These are phyloP conservation scores for Mantamonas sphyraenae DNA, from an alignment of 78 protist genomes.

Conservation along the genomic window DNA sequence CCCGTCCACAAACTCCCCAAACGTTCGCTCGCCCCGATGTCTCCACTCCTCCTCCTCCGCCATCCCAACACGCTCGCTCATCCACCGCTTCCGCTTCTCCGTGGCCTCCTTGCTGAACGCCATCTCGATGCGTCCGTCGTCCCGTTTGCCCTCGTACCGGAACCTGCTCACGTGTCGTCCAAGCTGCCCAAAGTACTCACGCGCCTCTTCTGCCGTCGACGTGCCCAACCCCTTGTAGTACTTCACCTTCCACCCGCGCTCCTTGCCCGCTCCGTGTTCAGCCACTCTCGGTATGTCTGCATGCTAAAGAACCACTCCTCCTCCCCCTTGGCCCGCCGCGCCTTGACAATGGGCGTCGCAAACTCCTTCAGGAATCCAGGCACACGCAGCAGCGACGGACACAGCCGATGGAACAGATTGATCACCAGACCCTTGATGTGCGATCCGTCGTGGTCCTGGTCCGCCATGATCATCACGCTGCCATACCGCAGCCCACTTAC, in stretches of 20 bases:
- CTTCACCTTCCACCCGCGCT: slow-evolving; percentile 75
- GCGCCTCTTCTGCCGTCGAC: slow-evolving; percentile 80
- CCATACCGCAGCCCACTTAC: slow-evolving; percentile 89
- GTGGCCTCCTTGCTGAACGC: slow-evolving; percentile 74
- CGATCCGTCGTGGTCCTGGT: slow-evolving; percentile 98
- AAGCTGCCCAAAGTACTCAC: slow-evolving; percentile 84
- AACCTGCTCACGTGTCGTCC: slow-evolving; percentile 63
- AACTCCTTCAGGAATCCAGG: slow-evolving; percentile 89
- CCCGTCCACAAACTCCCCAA: slow-evolving; percentile 73
- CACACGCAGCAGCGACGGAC: slow-evolving; percentile 89
- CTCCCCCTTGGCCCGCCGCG: slow-evolving; percentile 30
- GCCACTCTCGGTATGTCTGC: slow-evolving; percentile 17
- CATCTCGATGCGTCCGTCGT: slow-evolving; percentile 59
- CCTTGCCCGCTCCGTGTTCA: not conserved
- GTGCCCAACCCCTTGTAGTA: slow-evolving; percentile 99
- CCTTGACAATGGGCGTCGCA: slow-evolving; percentile 97
- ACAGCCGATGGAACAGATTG: slow-evolving; percentile 89
- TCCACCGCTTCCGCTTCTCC: slow-evolving; percentile 92
- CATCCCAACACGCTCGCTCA: slow-evolving; percentile 10
- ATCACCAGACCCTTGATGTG: slow-evolving; percentile 99
- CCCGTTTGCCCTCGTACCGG: slow-evolving; percentile 39
- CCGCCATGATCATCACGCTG: slow-evolving; percentile 97
- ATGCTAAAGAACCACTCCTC: slow-evolving; percentile 79
- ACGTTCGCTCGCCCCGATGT: not conserved
- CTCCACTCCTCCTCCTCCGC: not conserved